Evolutionary conservation across 176 grass and related monocot species (phyloP), one percentile per base, ranked within the genome.

Genomic region (Oryza glumipatula): DNA sequence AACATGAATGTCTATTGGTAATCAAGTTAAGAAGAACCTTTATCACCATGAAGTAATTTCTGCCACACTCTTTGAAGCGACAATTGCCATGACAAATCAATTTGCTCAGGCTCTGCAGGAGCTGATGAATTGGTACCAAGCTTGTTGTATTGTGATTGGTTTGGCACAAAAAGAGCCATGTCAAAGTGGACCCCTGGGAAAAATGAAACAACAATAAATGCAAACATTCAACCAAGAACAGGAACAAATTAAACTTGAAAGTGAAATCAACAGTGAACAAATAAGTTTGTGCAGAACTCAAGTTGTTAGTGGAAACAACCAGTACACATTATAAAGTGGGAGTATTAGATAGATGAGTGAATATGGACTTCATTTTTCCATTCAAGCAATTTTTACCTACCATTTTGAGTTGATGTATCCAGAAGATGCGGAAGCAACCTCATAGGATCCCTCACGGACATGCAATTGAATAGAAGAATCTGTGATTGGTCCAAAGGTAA

Each of bases 401-500:
- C 91, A 81, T 92, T 74, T 76, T 92, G 91, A 69, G 76, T 73
- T 90, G 89, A 91, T 73, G 88, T 86, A 79, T 94, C 86, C 17
- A 91, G 43, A 24, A 99, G 82, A 85, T 78, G 90, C 9, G 93
- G 91, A 84, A 99, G 96, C 82, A 99, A 81, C 72, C 89, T 64
- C 84, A 92, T 74, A 80, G 93, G 96, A 89, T 96, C 94, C 89
- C 93, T 94, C 67, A 99, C 93, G 56, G 94, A 91, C 96, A 99
- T 99, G 91, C 96, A 99, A 86, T 99, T 99, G 79, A 99, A 99
- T 74, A 99, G 41, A 84, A 99, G 93, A 80, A 99, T 94, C 96
- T 94, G 84, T 8, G 77, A 48, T 85, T 65, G 11, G 30, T 64
- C 26, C 82, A 76, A 49, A 89, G 80, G 15, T 88, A 85, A 7